phyloP scores from a whole-genome alignment of 2,329 filamentous ascomycete genomes.

The Claviceps maximensis region DNA sequence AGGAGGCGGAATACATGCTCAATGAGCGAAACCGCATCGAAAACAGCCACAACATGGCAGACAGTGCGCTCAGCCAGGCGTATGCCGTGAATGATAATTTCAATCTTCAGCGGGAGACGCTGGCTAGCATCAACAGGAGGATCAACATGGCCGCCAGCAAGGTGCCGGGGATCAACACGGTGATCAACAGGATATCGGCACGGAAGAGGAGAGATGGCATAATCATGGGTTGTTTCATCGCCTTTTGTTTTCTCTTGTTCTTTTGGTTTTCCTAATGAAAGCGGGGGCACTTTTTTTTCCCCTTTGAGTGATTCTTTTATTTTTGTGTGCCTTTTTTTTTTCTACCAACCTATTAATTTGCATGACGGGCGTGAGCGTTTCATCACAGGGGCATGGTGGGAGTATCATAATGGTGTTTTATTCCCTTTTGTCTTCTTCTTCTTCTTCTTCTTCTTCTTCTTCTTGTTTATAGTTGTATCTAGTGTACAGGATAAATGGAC shows the following conservation, averaged over 20 bases:
- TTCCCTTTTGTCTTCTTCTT: background rate
- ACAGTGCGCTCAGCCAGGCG: constrained; percentile 84
- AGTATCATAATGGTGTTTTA: constrained; percentile 21
- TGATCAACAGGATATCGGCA: constrained; percentile 85
- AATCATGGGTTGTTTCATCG: constrained; percentile 83
- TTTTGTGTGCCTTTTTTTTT: constrained; percentile 2
- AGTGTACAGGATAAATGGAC: constrained; percentile 16
- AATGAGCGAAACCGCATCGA: constrained; percentile 78
- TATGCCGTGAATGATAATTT: constrained; percentile 96
- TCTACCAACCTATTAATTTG: constrained; percentile 7
- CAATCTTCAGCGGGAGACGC: constrained; percentile 69
- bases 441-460: background rate
- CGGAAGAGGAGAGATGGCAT: constrained; percentile 93
- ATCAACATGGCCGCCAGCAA: constrained; percentile 84
- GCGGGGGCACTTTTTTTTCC: background rate
- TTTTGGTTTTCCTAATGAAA: constrained; percentile 49
- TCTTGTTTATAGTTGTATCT: background rate
- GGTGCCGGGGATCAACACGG: constrained; percentile 80
- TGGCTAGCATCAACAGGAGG: constrained; percentile 77
- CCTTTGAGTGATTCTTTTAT: background rate
- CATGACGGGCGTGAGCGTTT: constrained; percentile 18
- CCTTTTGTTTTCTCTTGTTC: constrained; percentile 78
- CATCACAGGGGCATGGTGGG: constrained; percentile 6
- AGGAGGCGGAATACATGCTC: constrained; percentile 95
- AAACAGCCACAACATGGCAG: constrained; percentile 76